Percentiles rank a stretch among this genome's conserved stretches.
phyloP scores from a whole-genome alignment of 169 alveolate species.

The Cyclospora cayetanensis region DNA sequence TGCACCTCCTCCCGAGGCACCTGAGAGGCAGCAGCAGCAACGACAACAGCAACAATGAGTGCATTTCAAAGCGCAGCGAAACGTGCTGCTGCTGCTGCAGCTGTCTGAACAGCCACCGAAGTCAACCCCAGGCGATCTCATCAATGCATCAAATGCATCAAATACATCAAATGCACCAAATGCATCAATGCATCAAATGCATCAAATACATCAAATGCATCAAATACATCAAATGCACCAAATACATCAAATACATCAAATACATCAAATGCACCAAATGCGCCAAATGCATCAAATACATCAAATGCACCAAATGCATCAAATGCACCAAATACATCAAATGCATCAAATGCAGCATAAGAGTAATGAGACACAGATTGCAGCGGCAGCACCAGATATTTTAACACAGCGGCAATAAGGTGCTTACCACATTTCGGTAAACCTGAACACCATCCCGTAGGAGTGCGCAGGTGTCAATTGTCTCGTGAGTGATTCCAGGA shows the following conservation, averaged over 20 bases:
- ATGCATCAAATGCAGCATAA: background rate
- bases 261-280: too few species aligned
- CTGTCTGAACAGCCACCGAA: too few species aligned
- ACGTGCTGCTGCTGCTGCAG: too few species aligned
- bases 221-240: too few species aligned
- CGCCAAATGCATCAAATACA: background rate
- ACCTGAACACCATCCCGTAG: constrained; percentile 67
- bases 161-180: too few species aligned
- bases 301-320: background rate
- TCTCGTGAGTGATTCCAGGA: constrained; percentile 51
- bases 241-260: too few species aligned
- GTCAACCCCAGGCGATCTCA: too few species aligned
- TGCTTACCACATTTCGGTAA: background rate
- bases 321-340: background rate
- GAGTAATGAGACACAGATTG: background rate
- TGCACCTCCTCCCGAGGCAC: constrained; percentile 22
- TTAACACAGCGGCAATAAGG: background rate
- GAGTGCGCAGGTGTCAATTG: constrained; percentile 24
- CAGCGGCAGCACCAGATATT: constrained; percentile 6
- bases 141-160: too few species aligned
- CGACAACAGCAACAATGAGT: background rate
- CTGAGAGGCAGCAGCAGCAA: constrained; percentile 28
- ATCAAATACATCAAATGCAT: too few species aligned
- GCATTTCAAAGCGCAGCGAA: too few species aligned
- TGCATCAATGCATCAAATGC: too few species aligned